Base-by-base conservation (phyloP, 495 filamentous ascomycete genomes). In the Neurospora sp. region DNA sequence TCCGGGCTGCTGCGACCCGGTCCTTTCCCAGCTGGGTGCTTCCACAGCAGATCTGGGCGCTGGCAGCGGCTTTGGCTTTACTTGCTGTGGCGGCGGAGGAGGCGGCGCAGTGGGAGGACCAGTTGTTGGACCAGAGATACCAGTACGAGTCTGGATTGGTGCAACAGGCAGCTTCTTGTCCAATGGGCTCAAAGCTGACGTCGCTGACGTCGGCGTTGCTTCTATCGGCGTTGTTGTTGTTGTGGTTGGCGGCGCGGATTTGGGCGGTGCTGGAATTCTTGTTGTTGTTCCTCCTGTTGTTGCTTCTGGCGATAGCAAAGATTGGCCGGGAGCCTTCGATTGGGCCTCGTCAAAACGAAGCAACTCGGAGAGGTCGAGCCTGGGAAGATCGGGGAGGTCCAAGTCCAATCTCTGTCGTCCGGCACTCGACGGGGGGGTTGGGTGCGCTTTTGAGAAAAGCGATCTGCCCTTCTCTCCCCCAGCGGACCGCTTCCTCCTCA, bases 401-500 rank as follows among this genome's bases (percentile, higher is more conserved):
- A 37, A n/a, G 11, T 38, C n/a, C 18, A 20, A 62, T 70, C 31
- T 73, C 27, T 39, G 54, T 12, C 9, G 54, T 16, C 54, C 54
- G 23, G 54, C 14, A 62, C 12, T 62, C 2, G 78, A 74, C 74
- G 80, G 77, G 78, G 79, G 79, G 23, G 77, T 75, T 35, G 79
- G 80, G 40, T 81, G 77, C 1, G 80, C 80, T 75, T 82, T 82
- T 39, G 80, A 82, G 75, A 79, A 82, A 38, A 80, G 80, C 72
- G 80, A 82, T 72, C 77, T 70, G 60, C 79, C 78, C 2, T 76
- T 74, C 72, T 77, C 54, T 4, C 54, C 54, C 14, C 54, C 54
- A 1, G 54, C 54, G 5, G 54, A 62, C 54, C 54, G 54, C 27
- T 62, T 62, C 27, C 54, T 62, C 54, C 54, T 62, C 27, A 62